These are phyloP conservation scores for Clarireedia paspali DNA, from an alignment of 2,329 filamentous ascomycete species.

Conservation along the genomic window DNA sequence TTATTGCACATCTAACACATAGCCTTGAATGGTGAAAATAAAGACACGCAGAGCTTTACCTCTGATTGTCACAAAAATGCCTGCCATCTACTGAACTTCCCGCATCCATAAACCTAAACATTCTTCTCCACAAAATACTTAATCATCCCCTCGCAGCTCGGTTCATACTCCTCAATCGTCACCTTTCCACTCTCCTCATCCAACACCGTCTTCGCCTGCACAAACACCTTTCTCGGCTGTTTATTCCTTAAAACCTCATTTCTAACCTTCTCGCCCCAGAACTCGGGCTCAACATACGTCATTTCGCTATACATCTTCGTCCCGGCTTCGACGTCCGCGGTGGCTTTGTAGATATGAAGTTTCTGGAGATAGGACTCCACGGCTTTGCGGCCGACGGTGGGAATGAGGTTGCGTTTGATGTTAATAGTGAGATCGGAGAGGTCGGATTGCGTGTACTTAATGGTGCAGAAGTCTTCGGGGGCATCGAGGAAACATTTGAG, in stretches of 20 bases:
- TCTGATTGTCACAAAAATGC: too few relatives aligned
- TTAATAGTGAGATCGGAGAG: conserved; percentile 75
- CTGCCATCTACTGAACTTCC: too few relatives aligned
- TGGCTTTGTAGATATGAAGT: conserved; percentile 86
- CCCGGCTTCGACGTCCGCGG: conserved; percentile 74
- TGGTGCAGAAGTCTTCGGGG: conserved; percentile 77
- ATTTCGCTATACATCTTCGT: conserved; percentile 74
- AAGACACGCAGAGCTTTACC: too few relatives aligned
- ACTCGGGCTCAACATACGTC: conserved; percentile 72
- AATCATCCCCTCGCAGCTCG: conserved; percentile 72
- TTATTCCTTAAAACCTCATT: conserved; percentile 69
- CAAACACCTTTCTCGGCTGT: conserved; percentile 83
- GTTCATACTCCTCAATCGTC: conserved; percentile 76
- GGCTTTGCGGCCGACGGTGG: conserved; percentile 70
- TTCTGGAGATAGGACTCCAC: conserved; percentile 86
- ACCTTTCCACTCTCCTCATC: conserved; percentile 63
- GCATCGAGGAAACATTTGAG: conserved; percentile 78
- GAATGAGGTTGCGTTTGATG: conserved; percentile 79
- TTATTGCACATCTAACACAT: too few relatives aligned
- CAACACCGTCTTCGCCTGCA: conserved; percentile 82
- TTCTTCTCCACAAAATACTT: conserved; percentile 66
- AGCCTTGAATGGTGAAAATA: too few relatives aligned
- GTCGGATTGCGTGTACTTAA: conserved; percentile 61
- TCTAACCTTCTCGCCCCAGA: conserved; percentile 75
- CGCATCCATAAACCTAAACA: neutral